phyloP scores from a whole-genome alignment of 805 yeast genomes.

The Phaffomyces antillensis region DNA sequence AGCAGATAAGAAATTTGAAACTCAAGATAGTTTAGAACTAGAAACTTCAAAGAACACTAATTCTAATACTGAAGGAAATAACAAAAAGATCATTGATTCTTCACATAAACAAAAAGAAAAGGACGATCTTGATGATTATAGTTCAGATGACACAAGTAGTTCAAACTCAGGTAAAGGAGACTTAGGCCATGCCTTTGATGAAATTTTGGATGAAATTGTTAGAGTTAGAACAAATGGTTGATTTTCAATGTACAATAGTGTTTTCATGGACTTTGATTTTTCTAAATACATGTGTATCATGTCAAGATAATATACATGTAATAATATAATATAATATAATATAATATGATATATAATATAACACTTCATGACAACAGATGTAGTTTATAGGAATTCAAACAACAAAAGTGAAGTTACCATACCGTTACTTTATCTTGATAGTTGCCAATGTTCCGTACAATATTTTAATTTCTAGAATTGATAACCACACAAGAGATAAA shows the following conservation, averaged over 20 bases:
- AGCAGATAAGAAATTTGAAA: background rate
- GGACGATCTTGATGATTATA: background rate
- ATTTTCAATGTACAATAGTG: background rate
- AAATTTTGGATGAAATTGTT: slow-evolving; percentile 8
- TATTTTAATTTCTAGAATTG: too few relatives aligned
- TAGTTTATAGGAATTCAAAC: too few relatives aligned
- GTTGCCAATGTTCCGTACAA: too few relatives aligned
- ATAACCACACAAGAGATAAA: too few relatives aligned
- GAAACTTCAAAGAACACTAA: slow-evolving; percentile 17
- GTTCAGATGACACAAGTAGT: slow-evolving; percentile 1
- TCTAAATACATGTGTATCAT: too few relatives aligned
- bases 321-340: too few relatives aligned
- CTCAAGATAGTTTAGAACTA: slow-evolving; percentile 6
- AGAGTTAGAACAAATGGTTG: slow-evolving; percentile 6
- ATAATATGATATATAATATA: too few relatives aligned
- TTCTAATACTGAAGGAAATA: slow-evolving; percentile 5
- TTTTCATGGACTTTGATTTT: background rate
- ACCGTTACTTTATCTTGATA: too few relatives aligned
- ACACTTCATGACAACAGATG: too few relatives aligned
- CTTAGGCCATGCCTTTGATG: slow-evolving; percentile 8
- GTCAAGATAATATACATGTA: too few relatives aligned
- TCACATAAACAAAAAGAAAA: background rate
- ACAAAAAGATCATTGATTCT: background rate
- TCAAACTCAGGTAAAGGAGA: background rate
- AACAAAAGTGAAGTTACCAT: too few relatives aligned